Conservation (phyloP, 2,329 filamentous ascomycete species). For the Triangularia setosa region DNA sequence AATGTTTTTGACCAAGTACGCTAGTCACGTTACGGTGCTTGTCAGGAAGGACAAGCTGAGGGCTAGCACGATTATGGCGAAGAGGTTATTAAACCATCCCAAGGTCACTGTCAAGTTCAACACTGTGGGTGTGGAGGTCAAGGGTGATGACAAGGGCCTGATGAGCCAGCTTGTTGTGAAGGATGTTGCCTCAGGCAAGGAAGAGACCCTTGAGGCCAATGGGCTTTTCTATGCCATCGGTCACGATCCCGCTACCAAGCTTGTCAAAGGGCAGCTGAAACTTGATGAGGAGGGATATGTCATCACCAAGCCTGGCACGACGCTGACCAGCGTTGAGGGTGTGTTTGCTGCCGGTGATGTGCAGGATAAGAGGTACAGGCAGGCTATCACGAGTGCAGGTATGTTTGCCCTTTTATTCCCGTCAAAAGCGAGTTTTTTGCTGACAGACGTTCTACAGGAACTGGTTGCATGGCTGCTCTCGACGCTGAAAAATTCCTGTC, state of each 20-base stretch:
- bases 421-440: conserved; percentile 2
- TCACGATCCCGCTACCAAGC: conserved; percentile 85
- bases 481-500: conserved; percentile 92
- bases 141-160: conserved; percentile 77
- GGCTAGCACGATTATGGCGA: conserved; percentile 89
- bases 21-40: conserved; percentile 87
- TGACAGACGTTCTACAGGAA: conserved; percentile 52
- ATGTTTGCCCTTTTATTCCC: conserved; percentile 36
- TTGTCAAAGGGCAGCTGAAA: conserved; percentile 87
- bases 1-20: conserved; percentile 97
- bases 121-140: conserved; percentile 74
- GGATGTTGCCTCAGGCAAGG: conserved; percentile 69
- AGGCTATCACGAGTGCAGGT: conserved; percentile 97
- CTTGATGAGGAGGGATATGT: conserved; percentile 91
- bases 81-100: conserved; percentile 72
- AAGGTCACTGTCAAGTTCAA: conserved; percentile 92
- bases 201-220: conserved; percentile 83
- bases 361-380: conserved; percentile 96
- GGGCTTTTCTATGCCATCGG: conserved; percentile 97
- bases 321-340: conserved; percentile 81
- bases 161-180: conserved; percentile 87
- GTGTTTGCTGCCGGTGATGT: conserved; percentile 97
- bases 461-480: conserved; percentile 90
- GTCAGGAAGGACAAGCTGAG: conserved; percentile 84
- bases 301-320: conserved; percentile 81